These are phyloP conservation scores for Schizonepeta tenuifolia DNA, from an alignment of 257 asterid genomes.

Conservation along the genomic window DNA sequence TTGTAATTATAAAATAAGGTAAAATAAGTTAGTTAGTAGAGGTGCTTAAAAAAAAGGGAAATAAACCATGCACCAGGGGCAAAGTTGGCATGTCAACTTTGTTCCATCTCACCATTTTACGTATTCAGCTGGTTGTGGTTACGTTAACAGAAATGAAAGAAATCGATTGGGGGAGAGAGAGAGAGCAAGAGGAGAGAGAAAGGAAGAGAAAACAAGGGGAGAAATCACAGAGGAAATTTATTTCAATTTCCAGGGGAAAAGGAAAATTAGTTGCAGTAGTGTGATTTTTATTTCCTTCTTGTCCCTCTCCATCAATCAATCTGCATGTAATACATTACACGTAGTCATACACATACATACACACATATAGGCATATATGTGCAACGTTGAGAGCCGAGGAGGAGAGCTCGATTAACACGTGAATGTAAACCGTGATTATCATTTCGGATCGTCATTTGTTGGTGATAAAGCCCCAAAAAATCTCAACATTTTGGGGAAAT, in stretches of 20 bases:
- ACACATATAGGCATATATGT: not conserved
- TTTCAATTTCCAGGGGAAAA: conserved; percentile 10
- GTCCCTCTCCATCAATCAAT: conserved; percentile 30
- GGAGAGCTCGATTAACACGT: conserved; percentile 32
- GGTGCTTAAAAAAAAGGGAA: too few species aligned
- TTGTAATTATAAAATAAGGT: too few species aligned
- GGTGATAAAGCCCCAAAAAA: conserved; percentile 9
- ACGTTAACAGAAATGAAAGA: conserved; percentile 38
- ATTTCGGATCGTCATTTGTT: conserved; percentile 13
- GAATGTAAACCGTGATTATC: conserved; percentile 27
- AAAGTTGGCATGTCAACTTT: conserved; percentile 24
- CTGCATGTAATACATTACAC: conserved; percentile 40
- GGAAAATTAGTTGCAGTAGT: conserved; percentile 30
- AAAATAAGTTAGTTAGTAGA: too few species aligned
- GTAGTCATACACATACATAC: conserved; percentile 7
- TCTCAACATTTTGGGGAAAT: conserved; percentile 13
- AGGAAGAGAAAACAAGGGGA: not conserved
- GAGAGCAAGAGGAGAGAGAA: not conserved
- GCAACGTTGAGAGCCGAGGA: conserved; percentile 21
- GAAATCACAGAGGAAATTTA: conserved; percentile 9
- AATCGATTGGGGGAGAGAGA: conserved; percentile 21
- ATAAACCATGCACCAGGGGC: conserved; percentile 25
- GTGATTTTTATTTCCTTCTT: conserved; percentile 41
- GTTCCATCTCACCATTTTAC: conserved; percentile 23
- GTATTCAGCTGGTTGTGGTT: conserved; percentile 37